Percentiles rank a stretch among this genome's conserved stretches.
Evolutionary conservation across 2,329 filamentous ascomycete genomes (phyloP).

Genomic region (Colletotrichum orchidophilum): DNA sequence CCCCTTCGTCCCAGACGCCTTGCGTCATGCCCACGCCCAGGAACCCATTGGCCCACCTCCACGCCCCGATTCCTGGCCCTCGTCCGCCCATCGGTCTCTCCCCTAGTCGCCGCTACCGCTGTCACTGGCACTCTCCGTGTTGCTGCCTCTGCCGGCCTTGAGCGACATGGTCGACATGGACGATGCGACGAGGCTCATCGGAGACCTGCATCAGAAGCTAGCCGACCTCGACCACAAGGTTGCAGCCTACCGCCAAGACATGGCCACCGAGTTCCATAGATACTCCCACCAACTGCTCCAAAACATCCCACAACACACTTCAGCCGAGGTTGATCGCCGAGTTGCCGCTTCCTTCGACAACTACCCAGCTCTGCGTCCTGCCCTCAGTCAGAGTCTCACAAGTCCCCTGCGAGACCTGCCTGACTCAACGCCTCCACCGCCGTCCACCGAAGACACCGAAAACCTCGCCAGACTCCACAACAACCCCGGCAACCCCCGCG

Average conservation of each 20-base stretch:
- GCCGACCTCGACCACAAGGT: slow-evolving; percentile 67
- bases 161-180: slow-evolving; percentile 48
- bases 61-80: slow-evolving; percentile 24
- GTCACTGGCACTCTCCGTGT: slow-evolving; percentile 1
- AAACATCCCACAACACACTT: slow-evolving; percentile 56
- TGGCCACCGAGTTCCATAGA: slow-evolving; percentile 65
- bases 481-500: slow-evolving; percentile 8
- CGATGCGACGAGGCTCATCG: slow-evolving; percentile 58
- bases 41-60: slow-evolving; percentile 33
- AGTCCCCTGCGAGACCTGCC: slow-evolving; percentile 36
- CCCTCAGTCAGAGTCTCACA: slow-evolving; percentile 36
- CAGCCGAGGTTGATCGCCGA: slow-evolving; percentile 54
- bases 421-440: slow-evolving; percentile 46
- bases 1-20: slow-evolving; percentile 25
- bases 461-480: slow-evolving; percentile 1
- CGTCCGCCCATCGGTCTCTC: slow-evolving; percentile 1
- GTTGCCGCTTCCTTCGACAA: slow-evolving; percentile 55
- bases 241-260: slow-evolving; percentile 63
- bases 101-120: slow-evolving; percentile 28
- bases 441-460: slow-evolving; percentile 36
- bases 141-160: background rate
- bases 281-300: slow-evolving; percentile 62
- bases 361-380: slow-evolving; percentile 56
- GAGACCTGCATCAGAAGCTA: slow-evolving; percentile 63
- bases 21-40: slow-evolving; percentile 33